These are phyloP conservation scores for Hibiscus tridactylites DNA, from an alignment of 345 rosid genomes.

Conservation along the genomic window DNA sequence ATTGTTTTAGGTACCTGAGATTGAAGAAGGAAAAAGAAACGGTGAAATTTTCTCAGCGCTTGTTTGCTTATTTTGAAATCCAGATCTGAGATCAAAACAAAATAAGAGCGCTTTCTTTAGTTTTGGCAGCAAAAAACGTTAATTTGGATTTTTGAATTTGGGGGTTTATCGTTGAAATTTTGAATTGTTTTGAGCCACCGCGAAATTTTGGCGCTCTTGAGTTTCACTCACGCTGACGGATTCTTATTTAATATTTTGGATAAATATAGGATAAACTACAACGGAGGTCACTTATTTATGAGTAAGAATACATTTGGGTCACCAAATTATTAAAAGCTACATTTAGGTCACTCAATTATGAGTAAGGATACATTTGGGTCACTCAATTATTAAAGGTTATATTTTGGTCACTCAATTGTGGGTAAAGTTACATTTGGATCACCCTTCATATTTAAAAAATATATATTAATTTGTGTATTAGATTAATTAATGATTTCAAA, in stretches of 20 bases:
- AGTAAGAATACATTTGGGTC: too few species aligned
- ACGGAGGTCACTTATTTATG: too few species aligned
- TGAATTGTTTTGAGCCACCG: conserved; percentile 18
- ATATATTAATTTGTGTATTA: too few species aligned
- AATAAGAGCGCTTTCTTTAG: neutral
- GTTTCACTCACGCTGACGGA: neutral
- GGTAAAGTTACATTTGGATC: too few species aligned
- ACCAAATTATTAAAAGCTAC: too few species aligned
- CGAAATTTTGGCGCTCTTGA: conserved; percentile 34
- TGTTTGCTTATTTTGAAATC: neutral
- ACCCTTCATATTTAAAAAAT: too few species aligned
- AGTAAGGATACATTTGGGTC: too few species aligned
- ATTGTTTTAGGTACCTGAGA: conserved; percentile 14
- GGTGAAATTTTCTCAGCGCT: neutral
- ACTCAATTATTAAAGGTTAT: too few species aligned
- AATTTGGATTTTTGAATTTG: conserved; percentile 7
- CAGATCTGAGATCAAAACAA: conserved; percentile 11
- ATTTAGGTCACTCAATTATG: too few species aligned
- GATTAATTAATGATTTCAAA: too few species aligned
- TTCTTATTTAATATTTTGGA: neutral
- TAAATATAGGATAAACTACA: too few species aligned
- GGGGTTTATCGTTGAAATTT: conserved; percentile 9
- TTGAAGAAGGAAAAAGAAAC: neutral
- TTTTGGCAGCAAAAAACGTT: neutral
- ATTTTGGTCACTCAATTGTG: too few species aligned